Conservation (phyloP, 176 grass and related monocot genomes). For the Carex pumila region DNA sequence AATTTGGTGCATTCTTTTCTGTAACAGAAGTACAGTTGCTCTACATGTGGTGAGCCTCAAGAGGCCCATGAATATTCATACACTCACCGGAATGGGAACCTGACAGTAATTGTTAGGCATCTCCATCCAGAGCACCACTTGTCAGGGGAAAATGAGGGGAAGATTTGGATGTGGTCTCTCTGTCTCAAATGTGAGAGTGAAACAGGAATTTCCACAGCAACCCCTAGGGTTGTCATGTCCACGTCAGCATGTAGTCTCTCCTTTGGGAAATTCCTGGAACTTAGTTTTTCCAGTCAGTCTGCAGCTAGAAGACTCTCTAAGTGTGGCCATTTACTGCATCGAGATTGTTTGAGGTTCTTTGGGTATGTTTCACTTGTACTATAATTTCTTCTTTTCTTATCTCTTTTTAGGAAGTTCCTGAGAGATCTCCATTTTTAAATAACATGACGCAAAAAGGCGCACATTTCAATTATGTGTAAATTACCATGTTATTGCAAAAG, state of each 20-base stretch:
- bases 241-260: slow-evolving; percentile 64
- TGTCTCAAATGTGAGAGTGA: slow-evolving; percentile 72
- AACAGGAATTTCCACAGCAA: slow-evolving; percentile 38
- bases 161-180: slow-evolving; percentile 96
- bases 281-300: slow-evolving; percentile 91
- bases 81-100: slow-evolving; percentile 75
- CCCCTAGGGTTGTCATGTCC: slow-evolving; percentile 57
- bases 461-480: background rate
- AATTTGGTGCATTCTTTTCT: slow-evolving; percentile 10
- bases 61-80: slow-evolving; percentile 69
- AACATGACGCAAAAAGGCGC: background rate
- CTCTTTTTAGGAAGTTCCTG: background rate
- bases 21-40: slow-evolving; percentile 58
- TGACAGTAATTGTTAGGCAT: slow-evolving; percentile 58
- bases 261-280: slow-evolving; percentile 90
- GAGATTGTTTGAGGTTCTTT: slow-evolving; percentile 85
- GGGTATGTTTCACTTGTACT: slow-evolving; percentile 36
- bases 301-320: slow-evolving; percentile 59
- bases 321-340: slow-evolving; percentile 80
- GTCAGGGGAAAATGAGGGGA: slow-evolving; percentile 60
- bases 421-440: background rate
- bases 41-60: slow-evolving; percentile 78
- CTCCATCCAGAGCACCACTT: slow-evolving; percentile 36
- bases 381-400: background rate
- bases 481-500: background rate